Conservation (phyloP, 1,284 basidiomycete genomes). For the Sphagnurus paluster region DNA sequence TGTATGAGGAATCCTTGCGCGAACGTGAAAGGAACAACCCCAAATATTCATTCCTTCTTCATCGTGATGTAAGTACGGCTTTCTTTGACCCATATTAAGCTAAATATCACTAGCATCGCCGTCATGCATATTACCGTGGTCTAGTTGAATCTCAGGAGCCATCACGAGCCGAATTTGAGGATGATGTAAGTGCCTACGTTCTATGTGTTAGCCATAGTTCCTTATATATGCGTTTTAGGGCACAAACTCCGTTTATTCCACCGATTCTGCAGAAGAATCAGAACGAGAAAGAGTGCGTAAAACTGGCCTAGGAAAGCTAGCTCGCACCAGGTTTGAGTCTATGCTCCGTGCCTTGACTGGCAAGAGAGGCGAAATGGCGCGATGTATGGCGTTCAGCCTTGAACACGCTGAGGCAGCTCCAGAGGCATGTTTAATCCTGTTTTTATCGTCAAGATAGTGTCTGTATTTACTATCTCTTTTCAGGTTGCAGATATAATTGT, state of each 20-base stretch:
- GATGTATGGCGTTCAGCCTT: conserved; percentile 94
- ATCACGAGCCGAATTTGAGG: conserved; percentile 74
- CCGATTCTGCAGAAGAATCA: conserved; percentile 92
- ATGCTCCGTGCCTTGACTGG: conserved; percentile 89
- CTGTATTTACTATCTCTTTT: conserved; percentile 4
- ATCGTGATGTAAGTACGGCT: conserved; percentile 44
- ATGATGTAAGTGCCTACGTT: conserved; percentile 60
- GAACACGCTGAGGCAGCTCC: conserved; percentile 93
- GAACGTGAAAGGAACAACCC: conserved; percentile 80
- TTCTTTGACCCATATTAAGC: not conserved
- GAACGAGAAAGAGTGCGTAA: conserved; percentile 81
- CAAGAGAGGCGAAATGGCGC: conserved; percentile 86
- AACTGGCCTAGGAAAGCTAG: conserved; percentile 73
- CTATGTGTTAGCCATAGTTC: conserved; percentile 4
- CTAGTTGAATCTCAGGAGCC: conserved; percentile 66
- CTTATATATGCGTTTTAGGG: conserved; percentile 52
- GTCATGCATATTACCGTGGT: conserved; percentile 80
- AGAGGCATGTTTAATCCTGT: conserved; percentile 57
- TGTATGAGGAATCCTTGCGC: conserved; percentile 75
- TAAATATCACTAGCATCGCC: conserved; percentile 60
- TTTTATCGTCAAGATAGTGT: conserved; percentile 1
- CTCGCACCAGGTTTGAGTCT: conserved; percentile 81
- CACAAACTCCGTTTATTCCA: conserved; percentile 89
- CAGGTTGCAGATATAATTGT: conserved; percentile 88
- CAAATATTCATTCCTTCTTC: conserved; percentile 77